Conservation (phyloP, 2,329 filamentous ascomycete species). For the Cercospora beticola region DNA sequence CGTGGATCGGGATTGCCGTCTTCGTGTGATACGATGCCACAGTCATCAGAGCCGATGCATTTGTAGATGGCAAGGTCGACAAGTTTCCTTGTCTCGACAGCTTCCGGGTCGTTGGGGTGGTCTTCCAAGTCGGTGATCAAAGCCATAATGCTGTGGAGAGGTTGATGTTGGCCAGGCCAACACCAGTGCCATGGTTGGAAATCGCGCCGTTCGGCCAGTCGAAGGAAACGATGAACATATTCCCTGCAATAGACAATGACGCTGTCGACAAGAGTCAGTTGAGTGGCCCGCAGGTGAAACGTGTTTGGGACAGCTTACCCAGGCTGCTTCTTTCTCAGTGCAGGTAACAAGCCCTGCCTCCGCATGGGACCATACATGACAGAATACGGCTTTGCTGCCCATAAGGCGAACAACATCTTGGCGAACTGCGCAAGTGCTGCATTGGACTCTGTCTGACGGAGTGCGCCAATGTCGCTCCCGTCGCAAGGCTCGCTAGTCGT, state of each 20-base stretch:
- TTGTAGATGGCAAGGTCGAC: constrained; percentile 28
- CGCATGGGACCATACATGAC: constrained; percentile 29
- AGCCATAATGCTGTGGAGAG: constrained; percentile 30
- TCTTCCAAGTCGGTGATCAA: constrained; percentile 30
- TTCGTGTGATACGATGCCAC: constrained; percentile 25
- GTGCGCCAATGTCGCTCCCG: constrained; percentile 23
- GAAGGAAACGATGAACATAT: constrained; percentile 27
- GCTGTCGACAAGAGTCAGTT: constrained; percentile 18
- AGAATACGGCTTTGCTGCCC: constrained; percentile 29
- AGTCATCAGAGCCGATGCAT: constrained; percentile 25
- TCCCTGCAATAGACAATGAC: constrained; percentile 26
- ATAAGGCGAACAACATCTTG: constrained; percentile 25
- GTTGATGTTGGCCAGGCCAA: constrained; percentile 30
- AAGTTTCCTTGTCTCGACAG: constrained; percentile 23
- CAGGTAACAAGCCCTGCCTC: constrained; percentile 20
- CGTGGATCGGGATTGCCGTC: constrained; percentile 24
- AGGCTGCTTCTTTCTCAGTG: constrained; percentile 25
- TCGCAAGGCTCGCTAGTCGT: constrained; percentile 18
- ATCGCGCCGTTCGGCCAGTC: constrained; percentile 25
- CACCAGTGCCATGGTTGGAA: constrained; percentile 31
- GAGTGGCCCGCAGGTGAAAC: background rate
- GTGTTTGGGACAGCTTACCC: constrained; percentile 12
- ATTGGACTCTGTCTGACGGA: constrained; percentile 26
- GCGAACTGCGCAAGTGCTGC: constrained; percentile 25
- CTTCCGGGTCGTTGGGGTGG: constrained; percentile 23